Percentiles rank a stretch among this genome's conserved stretches.
Conservation (phyloP, 345 rosid genomes). For the Corymbia maculata region DNA sequence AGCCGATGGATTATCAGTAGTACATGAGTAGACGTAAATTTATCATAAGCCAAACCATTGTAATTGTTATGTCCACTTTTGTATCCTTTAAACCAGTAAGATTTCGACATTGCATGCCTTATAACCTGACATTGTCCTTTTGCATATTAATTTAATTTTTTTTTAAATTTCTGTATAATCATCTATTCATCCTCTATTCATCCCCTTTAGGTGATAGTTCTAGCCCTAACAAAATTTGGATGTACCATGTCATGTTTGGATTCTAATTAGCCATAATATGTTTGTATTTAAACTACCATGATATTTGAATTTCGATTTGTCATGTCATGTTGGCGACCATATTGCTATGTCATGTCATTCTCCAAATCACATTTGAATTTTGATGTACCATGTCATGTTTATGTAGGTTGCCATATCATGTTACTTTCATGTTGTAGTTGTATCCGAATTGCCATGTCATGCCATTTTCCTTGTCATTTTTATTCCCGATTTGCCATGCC, state of each 20-base stretch:
- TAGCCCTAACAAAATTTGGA: neutral
- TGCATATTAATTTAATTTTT: no score
- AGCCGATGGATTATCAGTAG: no score
- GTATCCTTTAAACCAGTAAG: no score
- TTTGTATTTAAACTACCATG: neutral
- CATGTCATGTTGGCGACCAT: neutral
- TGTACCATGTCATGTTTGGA: neutral
- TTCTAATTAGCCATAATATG: neutral
- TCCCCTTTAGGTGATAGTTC: no score
- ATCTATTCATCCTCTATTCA: no score
- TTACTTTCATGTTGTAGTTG: neutral
- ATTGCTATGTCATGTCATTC: neutral
- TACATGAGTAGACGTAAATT: no score
- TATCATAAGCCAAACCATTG: no score
- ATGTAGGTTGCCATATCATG: neutral
- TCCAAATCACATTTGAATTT: neutral
- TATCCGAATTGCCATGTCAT: neutral
- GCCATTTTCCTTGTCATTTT: neutral
- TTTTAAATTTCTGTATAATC: no score
- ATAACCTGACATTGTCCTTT: no score
- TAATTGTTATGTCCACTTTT: no score
- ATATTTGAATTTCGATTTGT: neutral
- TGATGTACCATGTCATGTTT: neutral
- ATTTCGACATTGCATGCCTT: no score
- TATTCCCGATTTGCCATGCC: neutral